A percentile compares a stretch with the other conserved stretches of the same genome.
Conservation (phyloP, 176 grass and related monocot species). For the Luzula sylvatica region DNA sequence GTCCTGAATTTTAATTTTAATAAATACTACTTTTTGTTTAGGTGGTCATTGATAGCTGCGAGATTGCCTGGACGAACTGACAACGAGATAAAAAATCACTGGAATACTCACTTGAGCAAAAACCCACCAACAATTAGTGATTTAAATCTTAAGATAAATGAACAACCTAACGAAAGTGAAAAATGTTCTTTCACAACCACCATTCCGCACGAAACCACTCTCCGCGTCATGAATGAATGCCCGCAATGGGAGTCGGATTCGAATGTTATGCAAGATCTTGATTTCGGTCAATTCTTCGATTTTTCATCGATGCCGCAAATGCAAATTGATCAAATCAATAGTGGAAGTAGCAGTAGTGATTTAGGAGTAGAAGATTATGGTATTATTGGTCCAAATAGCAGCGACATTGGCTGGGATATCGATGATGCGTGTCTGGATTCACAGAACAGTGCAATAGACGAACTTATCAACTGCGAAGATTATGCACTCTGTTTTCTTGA, state of each 20-base stretch:
- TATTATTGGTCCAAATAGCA: not conserved
- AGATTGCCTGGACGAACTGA: conserved; percentile 35
- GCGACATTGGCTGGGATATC: not conserved
- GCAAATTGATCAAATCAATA: not conserved
- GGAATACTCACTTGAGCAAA: conserved; percentile 54
- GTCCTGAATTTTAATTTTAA: too few species aligned
- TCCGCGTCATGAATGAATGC: not conserved
- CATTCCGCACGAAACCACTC: not conserved
- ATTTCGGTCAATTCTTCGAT: conserved; percentile 16
- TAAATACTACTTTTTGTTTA: not conserved
- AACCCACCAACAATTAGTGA: conserved; percentile 27
- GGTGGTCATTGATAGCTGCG: conserved; percentile 35
- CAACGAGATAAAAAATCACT: conserved; percentile 43
- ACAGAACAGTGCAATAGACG: conserved; percentile 2
- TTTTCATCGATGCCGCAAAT: conserved; percentile 2
- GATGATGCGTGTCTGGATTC: conserved; percentile 12
- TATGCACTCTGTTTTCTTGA: conserved; percentile 17
- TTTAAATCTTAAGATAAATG: conserved; percentile 26
- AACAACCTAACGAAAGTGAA: not conserved
- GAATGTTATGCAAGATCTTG: not conserved
- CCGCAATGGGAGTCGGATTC: not conserved
- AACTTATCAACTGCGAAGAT: conserved; percentile 10
- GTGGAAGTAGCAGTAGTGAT: conserved; percentile 15
- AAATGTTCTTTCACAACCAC: not conserved
- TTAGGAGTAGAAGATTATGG: conserved; percentile 25